Percentiles rank a stretch among this genome's conserved stretches.
Conservation (phyloP, 768 basidiomycete species). For the Strobilomyces dryophilus region DNA sequence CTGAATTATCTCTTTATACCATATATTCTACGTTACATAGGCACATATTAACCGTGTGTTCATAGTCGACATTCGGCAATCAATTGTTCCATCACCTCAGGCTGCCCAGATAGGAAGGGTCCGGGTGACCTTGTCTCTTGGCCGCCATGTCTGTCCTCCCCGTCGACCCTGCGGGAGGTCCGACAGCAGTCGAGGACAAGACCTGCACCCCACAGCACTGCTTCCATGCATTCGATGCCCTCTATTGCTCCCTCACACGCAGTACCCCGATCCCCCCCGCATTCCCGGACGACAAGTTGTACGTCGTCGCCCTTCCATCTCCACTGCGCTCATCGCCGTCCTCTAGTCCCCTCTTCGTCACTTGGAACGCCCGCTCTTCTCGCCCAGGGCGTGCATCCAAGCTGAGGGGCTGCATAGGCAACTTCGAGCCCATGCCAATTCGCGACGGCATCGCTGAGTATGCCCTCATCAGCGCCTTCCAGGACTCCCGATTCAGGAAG, state of each 20-base stretch:
- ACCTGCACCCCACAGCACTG: conserved; percentile 72
- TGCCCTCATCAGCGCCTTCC: conserved; percentile 86
- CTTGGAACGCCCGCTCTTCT: conserved; percentile 79
- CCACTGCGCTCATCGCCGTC: conserved; percentile 3
- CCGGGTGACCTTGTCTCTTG: conserved; percentile 18
- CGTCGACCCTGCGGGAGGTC: conserved; percentile 42
- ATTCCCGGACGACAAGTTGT: conserved; percentile 80
- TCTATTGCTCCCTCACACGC: conserved; percentile 70
- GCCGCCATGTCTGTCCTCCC: conserved; percentile 54
- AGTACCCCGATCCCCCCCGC: conserved; percentile 50
- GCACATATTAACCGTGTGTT: conserved; percentile 35
- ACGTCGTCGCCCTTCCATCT: conserved; percentile 27
- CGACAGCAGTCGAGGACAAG: conserved; percentile 37
- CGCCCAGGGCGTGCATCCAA: conserved; percentile 56
- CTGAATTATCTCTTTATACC: conserved; percentile 39
- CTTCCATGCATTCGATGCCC: conserved; percentile 75
- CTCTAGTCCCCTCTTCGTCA: conserved; percentile 80
- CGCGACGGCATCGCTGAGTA: conserved; percentile 82
- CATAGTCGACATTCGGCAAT: conserved; percentile 26
- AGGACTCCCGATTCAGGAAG: conserved; percentile 80
- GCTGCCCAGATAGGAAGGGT: conserved; percentile 26
- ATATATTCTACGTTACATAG: conserved; percentile 37
- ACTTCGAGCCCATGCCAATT: conserved; percentile 74
- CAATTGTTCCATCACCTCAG: conserved; percentile 6
- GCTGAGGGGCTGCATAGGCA: conserved; percentile 93